Base-by-base conservation (phyloP, 108 stramenopile genomes). In the Craspedostauros australis region DNA sequence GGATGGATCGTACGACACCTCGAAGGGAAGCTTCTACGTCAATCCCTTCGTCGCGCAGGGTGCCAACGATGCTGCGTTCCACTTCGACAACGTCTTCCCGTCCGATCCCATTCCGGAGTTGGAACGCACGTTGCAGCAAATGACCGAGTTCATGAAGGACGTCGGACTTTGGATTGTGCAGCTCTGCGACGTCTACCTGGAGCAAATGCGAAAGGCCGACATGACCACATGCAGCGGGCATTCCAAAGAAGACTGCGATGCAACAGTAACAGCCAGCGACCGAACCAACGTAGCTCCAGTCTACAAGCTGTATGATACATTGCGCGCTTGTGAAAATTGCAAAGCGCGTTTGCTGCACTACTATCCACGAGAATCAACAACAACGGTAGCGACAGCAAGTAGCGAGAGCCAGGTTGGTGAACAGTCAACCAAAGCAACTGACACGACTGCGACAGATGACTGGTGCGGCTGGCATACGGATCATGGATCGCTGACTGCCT, bases 401-500 rank as follows among this genome's bases (percentile, higher is more conserved):
- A 39, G 7, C 27, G 16, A 4, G 49, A 20, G 57, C 59, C n/a
- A n/a, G n/a, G n/a, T n/a, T n/a, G n/a, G n/a, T n/a, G n/a, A n/a
- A n/a, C n/a, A n/a, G n/a, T n/a, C n/a, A n/a, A n/a, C n/a, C n/a
- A n/a, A n/a, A n/a, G n/a, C n/a, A n/a, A n/a, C n/a, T 9, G 51
- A 3, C 3, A 20, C 23, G 11, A 44, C 9, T 4, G 38, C 11
- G 8, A 53, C 54, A 51, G 54, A 44, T 31, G 46, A 48, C 29
- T 98, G 97, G 97, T 98, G 97, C 55, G 95, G 97, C 37, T 96
- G 94, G 94, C 80, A 82, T 47, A 86, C 79, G 15, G 85, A 86
- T 53, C 80, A 82, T 62, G 65, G 65, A 37, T 88, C 82, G 11
- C 58, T 98, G 16, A 98, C 97, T 22, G 93, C 89, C 6, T 65